phyloP scores from a whole-genome alignment of 2,329 filamentous ascomycete species.

The Fusarium sarcochroum region DNA sequence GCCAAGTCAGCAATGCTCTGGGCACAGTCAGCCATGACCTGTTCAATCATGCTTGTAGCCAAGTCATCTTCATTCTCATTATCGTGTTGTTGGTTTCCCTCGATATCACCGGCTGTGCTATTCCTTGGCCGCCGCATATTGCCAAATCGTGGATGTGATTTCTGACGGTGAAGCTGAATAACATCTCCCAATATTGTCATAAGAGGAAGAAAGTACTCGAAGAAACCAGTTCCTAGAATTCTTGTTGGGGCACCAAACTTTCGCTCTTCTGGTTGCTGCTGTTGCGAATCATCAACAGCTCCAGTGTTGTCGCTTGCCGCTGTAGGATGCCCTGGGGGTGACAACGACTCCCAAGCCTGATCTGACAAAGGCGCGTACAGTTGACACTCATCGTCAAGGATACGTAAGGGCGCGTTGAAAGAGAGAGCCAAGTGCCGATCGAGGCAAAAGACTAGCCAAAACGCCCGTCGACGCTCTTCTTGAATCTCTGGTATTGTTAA shows the following conservation, averaged over 20 bases:
- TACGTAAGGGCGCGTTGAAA: background rate
- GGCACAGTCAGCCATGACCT: conserved; percentile 3
- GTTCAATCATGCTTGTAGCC: background rate
- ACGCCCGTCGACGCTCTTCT: conserved; percentile 1
- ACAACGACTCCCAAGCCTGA: background rate
- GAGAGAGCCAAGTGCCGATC: conserved; percentile 7
- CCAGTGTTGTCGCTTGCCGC: too few relatives aligned
- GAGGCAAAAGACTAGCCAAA: conserved; percentile 4
- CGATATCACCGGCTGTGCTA: too few relatives aligned
- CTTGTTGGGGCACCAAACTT: background rate
- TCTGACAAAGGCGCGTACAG: background rate
- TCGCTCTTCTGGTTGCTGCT: too few relatives aligned
- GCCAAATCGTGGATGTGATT: background rate
- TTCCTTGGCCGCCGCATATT: background rate
- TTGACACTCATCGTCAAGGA: conserved; percentile 2
- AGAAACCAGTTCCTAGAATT: background rate
- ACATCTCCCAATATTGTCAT: conserved; percentile 9
- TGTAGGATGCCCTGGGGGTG: fast-evolving
- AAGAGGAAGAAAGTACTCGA: conserved; percentile 1
- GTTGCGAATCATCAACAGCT: background rate
- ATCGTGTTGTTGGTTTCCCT: background rate
- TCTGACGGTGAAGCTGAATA: background rate
- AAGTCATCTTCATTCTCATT: background rate
- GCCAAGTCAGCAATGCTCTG: conserved; percentile 2
- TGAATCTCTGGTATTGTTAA: background rate